These are phyloP conservation scores for Leccinum truebloodii DNA, from an alignment of 768 basidiomycete species.

Conservation along the genomic window DNA sequence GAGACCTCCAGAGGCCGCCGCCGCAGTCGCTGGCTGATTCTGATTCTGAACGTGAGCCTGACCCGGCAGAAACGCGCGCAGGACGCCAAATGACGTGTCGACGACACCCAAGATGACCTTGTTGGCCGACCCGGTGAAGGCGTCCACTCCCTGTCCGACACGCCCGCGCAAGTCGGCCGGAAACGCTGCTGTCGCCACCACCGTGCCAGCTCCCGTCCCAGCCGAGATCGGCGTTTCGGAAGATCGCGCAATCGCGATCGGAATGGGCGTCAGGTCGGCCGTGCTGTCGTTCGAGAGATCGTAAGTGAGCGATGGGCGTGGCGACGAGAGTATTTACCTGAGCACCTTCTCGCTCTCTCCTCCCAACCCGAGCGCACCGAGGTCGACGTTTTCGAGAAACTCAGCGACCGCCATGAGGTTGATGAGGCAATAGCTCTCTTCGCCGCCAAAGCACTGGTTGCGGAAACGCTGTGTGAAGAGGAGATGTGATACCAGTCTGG, in stretches of 20 bases:
- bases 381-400: constrained; percentile 93
- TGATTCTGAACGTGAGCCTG: constrained; percentile 6
- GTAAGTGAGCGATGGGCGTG: background rate
- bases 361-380: constrained; percentile 66
- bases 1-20: no score
- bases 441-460: constrained; percentile 44
- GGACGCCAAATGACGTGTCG: constrained; percentile 85
- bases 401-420: constrained; percentile 95
- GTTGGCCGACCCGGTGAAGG: constrained; percentile 79
- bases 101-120: constrained; percentile 82
- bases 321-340: constrained; percentile 43
- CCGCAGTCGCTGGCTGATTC: background rate
- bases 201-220: constrained; percentile 17
- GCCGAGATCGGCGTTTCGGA: constrained; percentile 40
- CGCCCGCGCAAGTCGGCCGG: constrained; percentile 64
- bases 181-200: constrained; percentile 28
- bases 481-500: constrained; percentile 64
- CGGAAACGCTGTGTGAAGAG: constrained; percentile 36
- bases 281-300: constrained; percentile 45
- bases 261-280: constrained; percentile 80
- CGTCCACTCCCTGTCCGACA: constrained; percentile 79
- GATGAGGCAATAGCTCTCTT: constrained; percentile 91
- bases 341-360: constrained; percentile 59
- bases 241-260: constrained; percentile 51
- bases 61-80: constrained; percentile 72